These are phyloP conservation scores for Avena atlantica DNA, from an alignment of 176 grass and related monocot species.

Conservation along the genomic window DNA sequence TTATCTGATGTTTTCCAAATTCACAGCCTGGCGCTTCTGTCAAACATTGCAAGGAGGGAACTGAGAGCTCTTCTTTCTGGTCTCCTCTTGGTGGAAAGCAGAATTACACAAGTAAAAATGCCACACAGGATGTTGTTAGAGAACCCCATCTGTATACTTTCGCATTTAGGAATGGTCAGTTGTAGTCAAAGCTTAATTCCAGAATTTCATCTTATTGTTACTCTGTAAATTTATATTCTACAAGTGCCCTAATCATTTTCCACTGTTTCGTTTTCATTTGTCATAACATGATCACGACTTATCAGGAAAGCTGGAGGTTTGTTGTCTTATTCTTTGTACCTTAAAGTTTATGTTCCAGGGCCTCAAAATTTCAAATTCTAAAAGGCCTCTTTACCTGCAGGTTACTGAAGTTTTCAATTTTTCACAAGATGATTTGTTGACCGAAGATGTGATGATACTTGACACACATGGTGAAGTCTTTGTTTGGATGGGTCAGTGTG, in stretches of 20 bases:
- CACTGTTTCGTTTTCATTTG: conserved; percentile 36
- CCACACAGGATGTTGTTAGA: conserved; percentile 63
- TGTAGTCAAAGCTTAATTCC: conserved; percentile 25
- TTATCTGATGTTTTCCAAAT: conserved; percentile 38
- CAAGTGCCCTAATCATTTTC: conserved; percentile 44
- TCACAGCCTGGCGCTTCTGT: conserved; percentile 70
- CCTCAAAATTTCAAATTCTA: conserved; percentile 22
- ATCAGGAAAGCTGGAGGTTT: conserved; percentile 87
- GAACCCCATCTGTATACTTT: conserved; percentile 90
- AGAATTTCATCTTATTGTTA: conserved; percentile 25
- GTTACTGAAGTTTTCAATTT: conserved; percentile 89
- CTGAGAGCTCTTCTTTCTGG: conserved; percentile 88
- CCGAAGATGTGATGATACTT: conserved; percentile 86
- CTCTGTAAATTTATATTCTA: conserved; percentile 8
- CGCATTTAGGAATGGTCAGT: conserved; percentile 69
- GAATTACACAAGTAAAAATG: conserved; percentile 66
- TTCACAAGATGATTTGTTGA: conserved; percentile 97
- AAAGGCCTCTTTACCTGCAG: conserved; percentile 48
- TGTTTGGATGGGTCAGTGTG: conserved; percentile 89
- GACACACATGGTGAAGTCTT: conserved; percentile 86
- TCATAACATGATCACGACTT: conserved; percentile 17
- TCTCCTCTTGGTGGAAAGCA: conserved; percentile 87
- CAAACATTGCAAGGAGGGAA: conserved; percentile 89
- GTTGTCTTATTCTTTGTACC: conserved; percentile 30
- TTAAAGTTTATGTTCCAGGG: conserved; percentile 26